Base-by-base conservation (phyloP, 2,329 filamentous ascomycete species). In the Macroventuria anomochaeta region DNA sequence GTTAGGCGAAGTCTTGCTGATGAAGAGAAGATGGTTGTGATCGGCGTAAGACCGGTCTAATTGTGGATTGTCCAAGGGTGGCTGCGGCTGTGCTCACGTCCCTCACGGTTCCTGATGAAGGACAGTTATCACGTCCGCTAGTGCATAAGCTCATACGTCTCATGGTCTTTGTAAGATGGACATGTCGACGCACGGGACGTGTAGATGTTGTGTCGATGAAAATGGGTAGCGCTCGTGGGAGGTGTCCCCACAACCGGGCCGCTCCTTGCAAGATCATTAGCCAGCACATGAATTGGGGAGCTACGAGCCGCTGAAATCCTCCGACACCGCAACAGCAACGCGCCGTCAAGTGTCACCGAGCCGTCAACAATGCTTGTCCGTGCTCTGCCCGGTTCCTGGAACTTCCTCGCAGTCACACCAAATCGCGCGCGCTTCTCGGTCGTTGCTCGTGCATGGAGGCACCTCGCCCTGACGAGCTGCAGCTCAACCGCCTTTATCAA, bases 1-100 rank as follows among this genome's bases (percentile, higher is more conserved):
- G 23, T 21, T 28, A 52, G 25, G 38, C 53, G 41, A 51, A 21
- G 23, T 39, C 32, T 26, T 21, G 47, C 44, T 46, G 43, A 39
- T 33, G 21, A 46, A 46, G 34, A 29, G 31, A 23, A 20, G 34
- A 18, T n/a, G 25, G 31, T 29, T 15, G 42, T 29, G 36, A 36
- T 46, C 49, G 26, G 25, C 41, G 28, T 40, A 17, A 37, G 29
- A 21, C 29, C 7, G n/a, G 13, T 46, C 41, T 46, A 40, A 28
- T 40, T 29, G 5, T 36, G 49, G 28, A 11, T 28, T 46, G 11
- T 25, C 10, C 18, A 23, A 6, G 39, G 18, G 10, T 31, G 5
- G 17, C 20, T 44, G 40, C 34, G 48, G 29, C 21, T 23, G 5
- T 40, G 21, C n/a, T 31, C 31, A 21, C 29, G 17, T 42, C 38